Conservation (phyloP, 1,284 basidiomycete genomes). For the Exsudoporus floridanus region DNA sequence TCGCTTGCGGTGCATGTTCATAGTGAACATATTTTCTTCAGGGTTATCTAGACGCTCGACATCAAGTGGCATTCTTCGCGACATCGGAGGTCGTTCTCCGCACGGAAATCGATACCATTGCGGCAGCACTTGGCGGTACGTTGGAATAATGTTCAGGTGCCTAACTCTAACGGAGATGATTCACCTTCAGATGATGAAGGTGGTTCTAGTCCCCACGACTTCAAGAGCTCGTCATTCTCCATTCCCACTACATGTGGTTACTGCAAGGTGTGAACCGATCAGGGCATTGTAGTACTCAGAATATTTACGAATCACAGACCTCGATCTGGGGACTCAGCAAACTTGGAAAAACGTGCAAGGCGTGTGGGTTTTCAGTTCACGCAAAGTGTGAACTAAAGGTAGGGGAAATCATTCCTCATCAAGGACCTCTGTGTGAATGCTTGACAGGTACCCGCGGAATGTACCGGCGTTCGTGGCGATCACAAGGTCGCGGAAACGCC, state of each 20-base stretch:
- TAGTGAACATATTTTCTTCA: slow-evolving; percentile 30
- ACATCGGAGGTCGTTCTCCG: slow-evolving; percentile 55
- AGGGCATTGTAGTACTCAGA: background rate
- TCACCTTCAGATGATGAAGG: slow-evolving; percentile 63
- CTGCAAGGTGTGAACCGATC: slow-evolving; percentile 58
- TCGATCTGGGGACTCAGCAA: slow-evolving; percentile 85
- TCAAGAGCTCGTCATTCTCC: slow-evolving; percentile 81
- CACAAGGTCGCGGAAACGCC: slow-evolving; percentile 24
- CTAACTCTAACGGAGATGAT: slow-evolving; percentile 1
- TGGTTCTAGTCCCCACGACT: slow-evolving; percentile 66
- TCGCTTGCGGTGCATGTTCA: background rate
- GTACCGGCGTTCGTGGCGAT: slow-evolving; percentile 38
- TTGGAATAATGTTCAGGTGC: background rate
- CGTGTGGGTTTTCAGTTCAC: slow-evolving; percentile 80
- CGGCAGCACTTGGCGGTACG: slow-evolving; percentile 64
- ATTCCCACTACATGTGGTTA: slow-evolving; percentile 80
- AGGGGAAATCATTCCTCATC: slow-evolving; percentile 7
- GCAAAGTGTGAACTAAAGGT: slow-evolving; percentile 84
- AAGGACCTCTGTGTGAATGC: slow-evolving; percentile 8
- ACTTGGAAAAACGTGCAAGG: slow-evolving; percentile 79
- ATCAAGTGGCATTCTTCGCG: slow-evolving; percentile 56
- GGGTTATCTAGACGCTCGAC: slow-evolving; percentile 65
- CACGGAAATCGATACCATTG: slow-evolving; percentile 62
- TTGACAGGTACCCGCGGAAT: slow-evolving; percentile 72
- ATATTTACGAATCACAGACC: slow-evolving; percentile 44